Evolutionary conservation across 768 basidiomycete genomes (phyloP), one percentile per base, ranked within the genome.

Genomic region (Naganishia friedmannii): DNA sequence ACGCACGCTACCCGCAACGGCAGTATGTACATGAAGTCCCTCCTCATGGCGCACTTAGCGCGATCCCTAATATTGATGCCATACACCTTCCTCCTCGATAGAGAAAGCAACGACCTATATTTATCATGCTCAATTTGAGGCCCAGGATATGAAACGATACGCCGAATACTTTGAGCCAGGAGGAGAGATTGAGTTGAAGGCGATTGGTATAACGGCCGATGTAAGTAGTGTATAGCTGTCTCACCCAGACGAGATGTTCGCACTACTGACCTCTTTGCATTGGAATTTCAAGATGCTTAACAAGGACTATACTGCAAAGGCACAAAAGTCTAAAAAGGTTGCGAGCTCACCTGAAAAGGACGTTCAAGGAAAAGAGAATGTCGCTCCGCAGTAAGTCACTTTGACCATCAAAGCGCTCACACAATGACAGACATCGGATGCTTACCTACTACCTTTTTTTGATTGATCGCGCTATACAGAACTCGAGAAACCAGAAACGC

Each of bases 101-200:
- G 65, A 28, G 19, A 34, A 66, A 31, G 8, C n/a, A 28, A 9
- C 12, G 31, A 29, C 58, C 51, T 28, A 39, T 42, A 34, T 28
- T 21, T 46, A 34, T 51, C 21, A 58, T 32, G 56, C 29, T 26
- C 58, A 58, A 58, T 31, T 31, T 4, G 45, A 51, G 17, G 34
- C 58, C 10, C 17, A 63, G 12, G 42, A 45, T 26, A 60, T 48
- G 19, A 69, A 46, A 15, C 56, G 56, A 13, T 60, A n/a, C 45
- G 51, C 58, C 31, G 58, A 51, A 28, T 69, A 58, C 31, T 69
- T 69, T n/a, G 10, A n/a, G 21, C 45, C 56, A 15, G 68, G 68
- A 1, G 68, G 68, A 45, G 58, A n/a, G 19, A 29, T 69, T 8
- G 68, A 69, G 32, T 9, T 48, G 21, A 60, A 69, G 13, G 56